Base-by-base conservation (phyloP, 2,329 filamentous ascomycete species). In the Byssochlamys sp. region DNA sequence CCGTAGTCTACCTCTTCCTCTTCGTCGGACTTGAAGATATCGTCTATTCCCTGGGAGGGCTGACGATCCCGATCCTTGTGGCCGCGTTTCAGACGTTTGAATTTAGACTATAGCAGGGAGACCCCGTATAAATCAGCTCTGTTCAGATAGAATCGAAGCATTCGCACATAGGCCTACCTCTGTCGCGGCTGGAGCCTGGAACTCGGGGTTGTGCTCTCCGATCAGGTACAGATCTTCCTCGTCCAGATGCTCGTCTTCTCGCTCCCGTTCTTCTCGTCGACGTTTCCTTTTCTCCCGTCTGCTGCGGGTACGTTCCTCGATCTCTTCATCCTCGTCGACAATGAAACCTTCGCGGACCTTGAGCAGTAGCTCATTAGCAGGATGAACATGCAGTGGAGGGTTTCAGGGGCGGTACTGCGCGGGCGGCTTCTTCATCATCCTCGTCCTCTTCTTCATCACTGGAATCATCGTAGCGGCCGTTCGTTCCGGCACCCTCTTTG, bases 151-250 rank as follows among this genome's bases (percentile, higher is more conserved):
- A 10, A 28, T 53, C 26, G 28, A 59, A 19, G 28, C 59, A 28
- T 53, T 39, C 24, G 50, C 49, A 19, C 35, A 25, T n/a, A n/a
- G 45, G 64, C 79, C 63, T 82, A 91, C 89, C 82, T 92, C 85
- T 61, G 85, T 75, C 52, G 85, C 78, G 29, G 84, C 78, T 66
- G 85, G 85, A 24, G 84, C 83, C 66, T 88, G 83, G 70, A 83
- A 83, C 61, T 86, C 87, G 1, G 86, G 86, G 62, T 86, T 84
- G 62, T 86, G 85, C 70, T 95, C 89, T 55, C 91, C 91, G 65
- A 99, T 96, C 57, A 99, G 80, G 70, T 97, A 94, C 58, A 99
- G 76, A 79, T 99, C 94, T 72, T 99, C 94, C 64, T 96, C 92
- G 65, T 97, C 94, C 7, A 99, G 83, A 59, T 79, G 79, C 59